These are phyloP conservation scores for Barnettozyma botsteinii DNA, from an alignment of 805 yeast genomes.

Conservation along the genomic window DNA sequence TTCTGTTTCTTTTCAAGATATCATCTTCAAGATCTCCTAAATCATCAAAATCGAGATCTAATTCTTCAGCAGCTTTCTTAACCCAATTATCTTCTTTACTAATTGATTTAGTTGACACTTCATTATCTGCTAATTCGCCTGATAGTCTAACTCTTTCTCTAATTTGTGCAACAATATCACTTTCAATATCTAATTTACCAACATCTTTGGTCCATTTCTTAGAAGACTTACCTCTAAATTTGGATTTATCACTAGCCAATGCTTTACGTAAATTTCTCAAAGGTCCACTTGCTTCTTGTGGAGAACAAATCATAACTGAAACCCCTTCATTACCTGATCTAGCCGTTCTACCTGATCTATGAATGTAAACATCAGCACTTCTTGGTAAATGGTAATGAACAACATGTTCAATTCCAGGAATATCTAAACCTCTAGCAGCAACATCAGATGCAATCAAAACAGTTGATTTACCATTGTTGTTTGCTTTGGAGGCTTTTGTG, in stretches of 20 bases:
- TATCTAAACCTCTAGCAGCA: conserved; percentile 97
- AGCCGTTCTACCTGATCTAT: conserved; percentile 97
- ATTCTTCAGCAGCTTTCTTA: conserved; percentile 85
- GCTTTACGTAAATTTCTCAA: conserved; percentile 64
- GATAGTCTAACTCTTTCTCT: conserved; percentile 66
- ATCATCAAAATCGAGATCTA: conserved; percentile 72
- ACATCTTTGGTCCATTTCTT: conserved; percentile 49
- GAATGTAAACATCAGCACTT: conserved; percentile 89
- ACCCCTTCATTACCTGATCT: conserved; percentile 93
- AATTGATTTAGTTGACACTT: conserved; percentile 50
- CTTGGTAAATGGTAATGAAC: conserved; percentile 95
- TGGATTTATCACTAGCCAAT: conserved; percentile 34
- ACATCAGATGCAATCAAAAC: conserved; percentile 93
- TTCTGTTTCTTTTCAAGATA: conserved; percentile 55
- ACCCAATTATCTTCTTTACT: conserved; percentile 77
- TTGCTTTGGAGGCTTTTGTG: conserved; percentile 40
- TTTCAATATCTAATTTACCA: conserved; percentile 69
- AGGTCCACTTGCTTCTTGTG: conserved; percentile 90
- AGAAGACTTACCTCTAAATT: conserved; percentile 29
- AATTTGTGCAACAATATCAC: conserved; percentile 63
- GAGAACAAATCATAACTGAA: conserved; percentile 88
- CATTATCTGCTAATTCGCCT: conserved; percentile 68
- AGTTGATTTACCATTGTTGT: conserved; percentile 39
- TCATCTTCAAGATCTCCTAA: conserved; percentile 57
- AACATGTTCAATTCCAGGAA: conserved; percentile 85